Conservation (phyloP, 176 grass and related monocot genomes). For the Cenchrus purpureus region DNA sequence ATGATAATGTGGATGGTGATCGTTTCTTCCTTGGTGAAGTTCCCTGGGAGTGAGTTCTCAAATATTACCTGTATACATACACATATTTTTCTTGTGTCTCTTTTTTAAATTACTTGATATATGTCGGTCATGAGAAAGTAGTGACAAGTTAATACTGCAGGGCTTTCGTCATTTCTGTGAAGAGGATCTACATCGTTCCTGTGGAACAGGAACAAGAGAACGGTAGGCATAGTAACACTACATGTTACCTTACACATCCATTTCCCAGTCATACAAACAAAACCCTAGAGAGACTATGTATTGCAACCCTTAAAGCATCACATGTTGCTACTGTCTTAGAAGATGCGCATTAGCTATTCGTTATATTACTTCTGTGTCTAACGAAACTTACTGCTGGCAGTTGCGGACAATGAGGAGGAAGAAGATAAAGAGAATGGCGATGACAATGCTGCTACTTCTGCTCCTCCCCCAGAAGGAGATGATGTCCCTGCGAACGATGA, state of each 20-base stretch:
- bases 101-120: background rate
- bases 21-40: constrained; percentile 51
- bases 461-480: background rate
- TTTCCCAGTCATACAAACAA: background rate
- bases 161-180: constrained; percentile 39
- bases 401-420: constrained; percentile 20
- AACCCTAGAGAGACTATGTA: background rate
- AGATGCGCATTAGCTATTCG: background rate
- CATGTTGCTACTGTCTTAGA: background rate
- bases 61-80: background rate
- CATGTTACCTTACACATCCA: background rate
- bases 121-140: background rate
- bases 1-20: constrained; percentile 35
- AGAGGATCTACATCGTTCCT: constrained; percentile 51
- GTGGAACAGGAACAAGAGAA: constrained; percentile 33
- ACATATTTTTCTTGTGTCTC: background rate
- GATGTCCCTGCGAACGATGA: constrained; percentile 4
- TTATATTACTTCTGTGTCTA: background rate
- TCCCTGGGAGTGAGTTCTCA: constrained; percentile 52
- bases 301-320: background rate
- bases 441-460: constrained; percentile 15
- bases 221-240: background rate
- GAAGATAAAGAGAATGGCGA: constrained; percentile 14
- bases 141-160: constrained; percentile 24
- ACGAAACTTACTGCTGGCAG: background rate